phyloP scores from a whole-genome alignment of 1,139 yeast genomes.

The Pichia terricola region DNA sequence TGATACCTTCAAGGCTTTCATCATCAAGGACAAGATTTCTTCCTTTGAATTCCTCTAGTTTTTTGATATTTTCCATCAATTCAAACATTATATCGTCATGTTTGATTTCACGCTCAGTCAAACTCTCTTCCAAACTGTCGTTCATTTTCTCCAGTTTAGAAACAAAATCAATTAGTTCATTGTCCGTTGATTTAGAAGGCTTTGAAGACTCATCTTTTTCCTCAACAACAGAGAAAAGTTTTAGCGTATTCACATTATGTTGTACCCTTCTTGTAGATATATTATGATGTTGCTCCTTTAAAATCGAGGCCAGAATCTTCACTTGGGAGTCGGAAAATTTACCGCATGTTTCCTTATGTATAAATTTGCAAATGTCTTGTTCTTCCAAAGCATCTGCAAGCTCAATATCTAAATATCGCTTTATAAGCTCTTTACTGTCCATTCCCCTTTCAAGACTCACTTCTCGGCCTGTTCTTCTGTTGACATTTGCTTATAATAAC shows the following conservation, averaged over 20 bases:
- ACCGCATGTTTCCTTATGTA: not conserved
- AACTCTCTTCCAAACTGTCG: not conserved
- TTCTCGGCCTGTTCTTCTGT: too few species aligned
- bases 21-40: too few species aligned
- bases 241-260: too few species aligned
- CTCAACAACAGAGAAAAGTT: too few species aligned
- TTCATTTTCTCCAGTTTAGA: slow-evolving; percentile 1
- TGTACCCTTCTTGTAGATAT: too few species aligned
- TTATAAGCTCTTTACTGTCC: slow-evolving; percentile 7
- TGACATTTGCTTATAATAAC: too few species aligned
- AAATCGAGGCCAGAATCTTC: slow-evolving; percentile 1
- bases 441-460: not conserved
- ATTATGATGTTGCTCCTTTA: slow-evolving; percentile 5
- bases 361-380: not conserved
- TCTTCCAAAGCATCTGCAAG: slow-evolving; percentile 7
- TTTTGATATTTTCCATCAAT: too few species aligned
- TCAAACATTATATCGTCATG: too few species aligned
- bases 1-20: too few species aligned
- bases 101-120: too few species aligned
- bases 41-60: too few species aligned
- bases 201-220: too few species aligned
- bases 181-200: not conserved
- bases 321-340: slow-evolving; percentile 3
- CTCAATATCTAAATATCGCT: slow-evolving; percentile 7
- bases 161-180: slow-evolving; percentile 2